Evolutionary conservation across 495 filamentous ascomycete genomes (phyloP).

Genomic region (Poronia punctata): DNA sequence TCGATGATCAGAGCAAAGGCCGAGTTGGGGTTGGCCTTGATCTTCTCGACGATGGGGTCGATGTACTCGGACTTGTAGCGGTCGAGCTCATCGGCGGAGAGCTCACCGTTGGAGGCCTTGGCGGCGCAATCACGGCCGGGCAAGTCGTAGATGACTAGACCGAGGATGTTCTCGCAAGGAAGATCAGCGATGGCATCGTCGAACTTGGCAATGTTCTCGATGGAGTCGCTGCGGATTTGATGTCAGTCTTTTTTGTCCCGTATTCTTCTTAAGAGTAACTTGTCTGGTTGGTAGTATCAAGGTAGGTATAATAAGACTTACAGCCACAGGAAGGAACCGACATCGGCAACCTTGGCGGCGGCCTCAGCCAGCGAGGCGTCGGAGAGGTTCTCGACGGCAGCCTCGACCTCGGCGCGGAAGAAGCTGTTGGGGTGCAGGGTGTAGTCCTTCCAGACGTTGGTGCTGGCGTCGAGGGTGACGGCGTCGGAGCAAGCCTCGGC

Average conservation of each 20-base stretch:
- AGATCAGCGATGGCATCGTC: constrained; percentile 50
- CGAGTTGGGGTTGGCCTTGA: constrained; percentile 49
- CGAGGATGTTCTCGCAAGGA: constrained; percentile 48
- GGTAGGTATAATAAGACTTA: constrained; percentile 29
- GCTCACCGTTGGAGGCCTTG: constrained; percentile 70
- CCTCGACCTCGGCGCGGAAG: constrained; percentile 48
- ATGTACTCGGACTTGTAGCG: constrained; percentile 66
- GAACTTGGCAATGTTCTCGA: constrained; percentile 54
- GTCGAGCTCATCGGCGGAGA: constrained; percentile 53
- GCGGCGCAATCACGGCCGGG: constrained; percentile 75
- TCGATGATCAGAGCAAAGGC: constrained; percentile 55
- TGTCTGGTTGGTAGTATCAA: background rate
- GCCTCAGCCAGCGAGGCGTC: constrained; percentile 30
- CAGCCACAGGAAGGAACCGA: constrained; percentile 68
- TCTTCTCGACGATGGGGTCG: constrained; percentile 53
- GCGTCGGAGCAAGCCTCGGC: constrained; percentile 39
- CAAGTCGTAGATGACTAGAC: constrained; percentile 70
- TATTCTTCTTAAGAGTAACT: too few relatives aligned
- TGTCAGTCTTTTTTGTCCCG: too few relatives aligned
- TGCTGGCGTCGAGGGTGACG: constrained; percentile 43
- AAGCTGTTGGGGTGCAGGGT: constrained; percentile 51
- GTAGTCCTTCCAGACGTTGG: constrained; percentile 49
- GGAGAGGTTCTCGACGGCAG: constrained; percentile 36
- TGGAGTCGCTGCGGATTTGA: constrained; percentile 38
- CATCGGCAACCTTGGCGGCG: constrained; percentile 51